Evolutionary conservation across 2,329 filamentous ascomycete genomes (phyloP).

Genomic region (Ambrosiella beaveri): DNA sequence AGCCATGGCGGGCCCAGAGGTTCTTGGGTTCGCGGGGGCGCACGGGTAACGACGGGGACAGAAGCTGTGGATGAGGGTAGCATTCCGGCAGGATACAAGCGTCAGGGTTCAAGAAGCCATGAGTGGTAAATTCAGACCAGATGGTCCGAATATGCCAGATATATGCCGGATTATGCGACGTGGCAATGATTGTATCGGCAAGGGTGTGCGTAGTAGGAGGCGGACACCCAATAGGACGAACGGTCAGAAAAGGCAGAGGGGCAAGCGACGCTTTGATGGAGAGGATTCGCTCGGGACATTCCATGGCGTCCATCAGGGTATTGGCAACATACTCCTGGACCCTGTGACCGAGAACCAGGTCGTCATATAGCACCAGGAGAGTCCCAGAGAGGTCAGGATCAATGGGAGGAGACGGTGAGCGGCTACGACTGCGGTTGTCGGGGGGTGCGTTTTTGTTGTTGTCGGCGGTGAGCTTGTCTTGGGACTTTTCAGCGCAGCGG

Average conservation of each 20-base stretch:
- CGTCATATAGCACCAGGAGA: constrained; percentile 4
- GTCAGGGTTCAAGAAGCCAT: constrained; percentile 13
- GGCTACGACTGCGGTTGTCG: not conserved
- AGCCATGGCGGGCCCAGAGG: constrained; percentile 15
- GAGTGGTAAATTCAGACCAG: constrained; percentile 12
- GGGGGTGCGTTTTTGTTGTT: not conserved
- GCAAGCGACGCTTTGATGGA: constrained; percentile 2
- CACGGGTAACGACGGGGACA: not conserved
- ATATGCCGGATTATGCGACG: constrained; percentile 14
- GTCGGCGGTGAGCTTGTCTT: not conserved
- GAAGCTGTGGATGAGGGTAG: constrained; percentile 13
- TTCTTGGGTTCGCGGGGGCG: constrained; percentile 6
- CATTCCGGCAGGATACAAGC: constrained; percentile 17
- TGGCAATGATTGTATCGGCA: constrained; percentile 6
- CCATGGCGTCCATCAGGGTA: constrained; percentile 6
- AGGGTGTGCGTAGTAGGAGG: constrained; percentile 2
- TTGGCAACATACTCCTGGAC: constrained; percentile 8
- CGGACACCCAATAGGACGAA: constrained; percentile 1
- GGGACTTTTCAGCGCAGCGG: not conserved
- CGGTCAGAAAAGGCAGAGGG: constrained; percentile 4
- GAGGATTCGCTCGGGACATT: constrained; percentile 7
- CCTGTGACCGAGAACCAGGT: constrained; percentile 6
- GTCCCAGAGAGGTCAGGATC: constrained; percentile 1
- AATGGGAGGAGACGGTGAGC: not conserved
- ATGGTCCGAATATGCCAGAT: constrained; percentile 14